These are phyloP conservation scores for Eremochloa ophiuroides DNA, from an alignment of 176 grass and related monocot genomes.

Conservation along the genomic window DNA sequence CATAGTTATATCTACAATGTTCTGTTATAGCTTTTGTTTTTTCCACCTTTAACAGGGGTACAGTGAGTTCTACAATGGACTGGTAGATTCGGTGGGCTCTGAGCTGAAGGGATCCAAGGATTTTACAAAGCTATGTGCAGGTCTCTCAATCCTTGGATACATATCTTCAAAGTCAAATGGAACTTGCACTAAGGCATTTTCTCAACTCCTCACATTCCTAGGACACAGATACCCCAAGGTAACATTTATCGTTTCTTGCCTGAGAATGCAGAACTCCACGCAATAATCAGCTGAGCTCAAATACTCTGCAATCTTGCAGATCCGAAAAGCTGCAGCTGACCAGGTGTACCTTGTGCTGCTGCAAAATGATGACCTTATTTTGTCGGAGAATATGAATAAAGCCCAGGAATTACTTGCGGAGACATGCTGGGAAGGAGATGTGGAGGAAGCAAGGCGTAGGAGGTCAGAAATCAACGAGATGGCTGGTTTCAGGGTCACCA, in stretches of 20 bases:
- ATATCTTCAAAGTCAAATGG: constrained; percentile 60
- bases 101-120: constrained; percentile 85
- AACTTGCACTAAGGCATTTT: constrained; percentile 63
- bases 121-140: constrained; percentile 77
- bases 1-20: constrained; percentile 10
- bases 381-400: constrained; percentile 45
- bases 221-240: constrained; percentile 95
- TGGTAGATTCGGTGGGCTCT: constrained; percentile 57
- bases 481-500: constrained; percentile 35
- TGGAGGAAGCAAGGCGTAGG: constrained; percentile 56
- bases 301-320: constrained; percentile 37
- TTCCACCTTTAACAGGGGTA: constrained; percentile 37
- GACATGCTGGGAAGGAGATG: constrained; percentile 86
- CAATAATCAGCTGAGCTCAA: not conserved
- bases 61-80: constrained; percentile 50
- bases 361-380: constrained; percentile 56
- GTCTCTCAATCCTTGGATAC: constrained; percentile 82
- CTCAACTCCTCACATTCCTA: constrained; percentile 70
- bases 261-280: not conserved
- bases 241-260: constrained; percentile 18
- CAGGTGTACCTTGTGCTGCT: constrained; percentile 87
- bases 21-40: constrained; percentile 2
- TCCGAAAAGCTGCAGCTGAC: constrained; percentile 82
- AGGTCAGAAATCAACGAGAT: constrained; percentile 55
- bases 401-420: constrained; percentile 65